These are phyloP conservation scores for Coelastrella sp. DNA, from an alignment of 139 green algal genomes.

Conservation along the genomic window DNA sequence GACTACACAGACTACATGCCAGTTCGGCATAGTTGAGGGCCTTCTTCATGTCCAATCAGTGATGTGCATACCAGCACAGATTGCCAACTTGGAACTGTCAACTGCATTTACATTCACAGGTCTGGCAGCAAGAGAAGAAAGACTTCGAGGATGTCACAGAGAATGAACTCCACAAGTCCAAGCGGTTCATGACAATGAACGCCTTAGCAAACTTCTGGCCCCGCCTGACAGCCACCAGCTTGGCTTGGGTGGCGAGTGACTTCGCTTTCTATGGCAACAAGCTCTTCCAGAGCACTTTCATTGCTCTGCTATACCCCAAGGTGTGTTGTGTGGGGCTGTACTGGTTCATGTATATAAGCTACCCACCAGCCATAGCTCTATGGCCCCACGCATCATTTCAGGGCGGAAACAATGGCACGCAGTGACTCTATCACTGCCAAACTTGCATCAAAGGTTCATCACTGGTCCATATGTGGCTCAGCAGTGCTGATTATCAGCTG, in stretches of 20 bases:
- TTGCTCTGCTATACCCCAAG: slow-evolving; percentile 59
- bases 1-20: no score
- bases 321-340: slow-evolving; percentile 8
- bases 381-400: no score
- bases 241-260: slow-evolving; percentile 36
- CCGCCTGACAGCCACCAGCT: slow-evolving; percentile 21
- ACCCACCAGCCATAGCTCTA: no score
- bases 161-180: slow-evolving; percentile 26
- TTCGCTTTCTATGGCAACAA: slow-evolving; percentile 74
- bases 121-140: slow-evolving; percentile 58
- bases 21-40: no score
- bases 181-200: slow-evolving; percentile 22
- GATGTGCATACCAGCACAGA: not conserved
- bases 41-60: not conserved
- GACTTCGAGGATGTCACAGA: slow-evolving; percentile 47
- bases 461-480: no score
- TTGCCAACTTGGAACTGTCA: not conserved
- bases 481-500: not conserved
- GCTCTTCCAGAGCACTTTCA: slow-evolving; percentile 76
- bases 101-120: slow-evolving; percentile 1
- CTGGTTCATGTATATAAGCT: no score
- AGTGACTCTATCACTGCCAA: no score
- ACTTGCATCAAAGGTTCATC: no score
- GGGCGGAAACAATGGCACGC: no score
- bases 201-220: slow-evolving; percentile 33